A percentile compares a stretch with the other conserved stretches of the same genome.
These are phyloP conservation scores for Colletotrichum coccodes DNA, from an alignment of 2,329 filamentous ascomycete species.

Conservation along the genomic window DNA sequence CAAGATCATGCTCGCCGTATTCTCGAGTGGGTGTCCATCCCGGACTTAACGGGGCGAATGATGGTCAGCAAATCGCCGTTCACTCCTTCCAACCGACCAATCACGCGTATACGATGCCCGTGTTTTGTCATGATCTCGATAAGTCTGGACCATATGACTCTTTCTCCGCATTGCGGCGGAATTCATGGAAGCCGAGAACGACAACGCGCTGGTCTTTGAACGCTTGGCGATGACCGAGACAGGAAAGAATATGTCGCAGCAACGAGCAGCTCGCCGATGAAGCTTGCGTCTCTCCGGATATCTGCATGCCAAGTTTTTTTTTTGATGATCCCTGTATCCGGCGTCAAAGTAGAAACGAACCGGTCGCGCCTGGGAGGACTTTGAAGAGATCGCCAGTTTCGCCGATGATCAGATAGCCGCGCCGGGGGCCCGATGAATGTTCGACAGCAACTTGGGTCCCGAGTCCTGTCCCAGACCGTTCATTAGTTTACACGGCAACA, in stretches of 20 bases:
- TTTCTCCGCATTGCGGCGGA: not conserved
- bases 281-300: not conserved
- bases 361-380: not conserved
- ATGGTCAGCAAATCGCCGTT: not conserved
- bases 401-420: not conserved
- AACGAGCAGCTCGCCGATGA: not conserved
- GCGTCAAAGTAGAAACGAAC: not conserved
- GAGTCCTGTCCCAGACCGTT: not conserved
- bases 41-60: not conserved
- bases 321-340: not conserved
- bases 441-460: not conserved
- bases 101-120: not conserved
- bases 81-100: not conserved
- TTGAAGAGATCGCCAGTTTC: not conserved
- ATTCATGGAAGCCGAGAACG: not conserved
- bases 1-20: not conserved
- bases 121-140: not conserved
- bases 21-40: not conserved
- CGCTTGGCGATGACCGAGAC: not conserved
- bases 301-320: not conserved
- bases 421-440: not conserved
- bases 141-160: not conserved
- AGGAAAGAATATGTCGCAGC: not conserved
- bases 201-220: not conserved
- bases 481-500: not conserved